These are phyloP conservation scores for Talaromyces sp. DNA, from an alignment of 2,329 filamentous ascomycete species.

Conservation along the genomic window DNA sequence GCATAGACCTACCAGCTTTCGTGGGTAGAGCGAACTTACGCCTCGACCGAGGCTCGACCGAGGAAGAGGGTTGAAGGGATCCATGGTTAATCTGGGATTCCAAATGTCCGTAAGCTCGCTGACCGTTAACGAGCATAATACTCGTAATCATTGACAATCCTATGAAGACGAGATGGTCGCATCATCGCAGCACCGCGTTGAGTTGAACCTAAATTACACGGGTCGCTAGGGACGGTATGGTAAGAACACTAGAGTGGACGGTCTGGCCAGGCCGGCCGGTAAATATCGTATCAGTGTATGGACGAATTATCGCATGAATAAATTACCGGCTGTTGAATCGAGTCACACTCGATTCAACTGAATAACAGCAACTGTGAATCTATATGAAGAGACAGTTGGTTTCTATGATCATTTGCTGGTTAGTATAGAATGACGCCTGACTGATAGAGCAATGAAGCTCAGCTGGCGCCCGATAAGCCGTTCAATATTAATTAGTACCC, in stretches of 20 bases:
- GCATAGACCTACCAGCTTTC: neutral
- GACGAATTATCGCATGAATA: neutral
- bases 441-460: neutral
- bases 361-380: neutral
- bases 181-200: neutral
- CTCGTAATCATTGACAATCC: too few species aligned
- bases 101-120: neutral
- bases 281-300: neutral
- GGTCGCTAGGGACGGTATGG: neutral
- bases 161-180: neutral
- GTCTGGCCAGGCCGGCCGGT: neutral
- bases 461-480: neutral
- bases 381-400: neutral
- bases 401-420: too few species aligned
- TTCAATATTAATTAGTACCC: neutral
- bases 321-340: neutral
- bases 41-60: neutral
- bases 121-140: neutral
- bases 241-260: neutral
- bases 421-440: neutral
- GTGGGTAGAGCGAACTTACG: neutral
- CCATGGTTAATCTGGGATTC: neutral
- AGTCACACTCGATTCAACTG: neutral
- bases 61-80: neutral
- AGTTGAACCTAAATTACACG: slow-evolving; percentile 4